Evolutionary conservation across 352 stramenopile species (phyloP).

Genomic region (Pythium phragmitis): DNA sequence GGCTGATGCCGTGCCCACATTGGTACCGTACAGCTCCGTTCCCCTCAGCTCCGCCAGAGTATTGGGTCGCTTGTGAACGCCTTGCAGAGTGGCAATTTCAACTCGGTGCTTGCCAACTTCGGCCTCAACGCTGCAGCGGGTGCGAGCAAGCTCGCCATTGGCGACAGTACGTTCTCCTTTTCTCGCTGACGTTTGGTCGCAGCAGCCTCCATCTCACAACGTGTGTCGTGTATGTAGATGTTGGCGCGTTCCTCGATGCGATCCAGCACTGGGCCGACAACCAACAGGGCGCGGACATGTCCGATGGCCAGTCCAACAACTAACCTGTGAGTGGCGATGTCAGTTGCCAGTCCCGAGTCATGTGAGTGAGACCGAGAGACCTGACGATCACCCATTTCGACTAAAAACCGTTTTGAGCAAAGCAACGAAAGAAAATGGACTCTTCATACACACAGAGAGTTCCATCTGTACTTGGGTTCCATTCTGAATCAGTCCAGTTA

Average conservation of each 20-base stretch:
- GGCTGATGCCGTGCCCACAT: background rate
- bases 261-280: constrained; percentile 73
- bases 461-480: background rate
- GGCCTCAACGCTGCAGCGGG: constrained; percentile 78
- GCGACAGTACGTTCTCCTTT: constrained; percentile 57
- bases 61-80: constrained; percentile 82
- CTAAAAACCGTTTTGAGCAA: constrained; percentile 6
- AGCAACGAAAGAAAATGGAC: background rate
- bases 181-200: background rate
- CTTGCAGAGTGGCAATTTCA: constrained; percentile 90
- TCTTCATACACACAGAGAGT: background rate
- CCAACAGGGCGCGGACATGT: constrained; percentile 49
- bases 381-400: background rate
- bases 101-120: constrained; percentile 90
- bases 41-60: constrained; percentile 88
- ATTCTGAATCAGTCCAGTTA: constrained; percentile 1
- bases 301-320: constrained; percentile 15
- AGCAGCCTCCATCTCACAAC: background rate
- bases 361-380: background rate
- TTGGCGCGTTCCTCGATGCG: constrained; percentile 74
- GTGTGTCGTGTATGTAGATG: constrained; percentile 21
- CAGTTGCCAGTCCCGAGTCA: background rate
- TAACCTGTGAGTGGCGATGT: background rate
- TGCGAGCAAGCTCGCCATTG: constrained; percentile 74
- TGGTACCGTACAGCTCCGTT: constrained; percentile 45